phyloP scores from a whole-genome alignment of 2,329 filamentous ascomycete genomes.

The Camillea tinctor region DNA sequence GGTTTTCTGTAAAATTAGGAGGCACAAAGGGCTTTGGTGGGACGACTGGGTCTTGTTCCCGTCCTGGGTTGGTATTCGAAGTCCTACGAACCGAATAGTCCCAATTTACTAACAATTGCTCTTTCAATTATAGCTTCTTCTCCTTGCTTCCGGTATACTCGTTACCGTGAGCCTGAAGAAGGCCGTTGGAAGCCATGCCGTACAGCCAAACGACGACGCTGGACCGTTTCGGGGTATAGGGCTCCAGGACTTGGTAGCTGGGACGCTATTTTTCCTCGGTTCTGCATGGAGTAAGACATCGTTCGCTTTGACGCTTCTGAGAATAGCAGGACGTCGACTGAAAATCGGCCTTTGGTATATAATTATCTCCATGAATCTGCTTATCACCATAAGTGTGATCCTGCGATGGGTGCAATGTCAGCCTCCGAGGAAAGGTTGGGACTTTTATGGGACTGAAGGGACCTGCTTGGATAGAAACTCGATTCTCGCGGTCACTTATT shows the following conservation, averaged over 20 bases:
- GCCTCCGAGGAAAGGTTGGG: conserved; percentile 13
- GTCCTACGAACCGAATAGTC: background rate
- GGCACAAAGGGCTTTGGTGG: conserved; percentile 7
- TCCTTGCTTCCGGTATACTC: conserved; percentile 20
- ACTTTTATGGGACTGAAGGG: conserved; percentile 5
- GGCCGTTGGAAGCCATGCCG: conserved; percentile 13
- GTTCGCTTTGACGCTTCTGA: conserved; percentile 36
- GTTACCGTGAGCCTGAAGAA: conserved; percentile 14
- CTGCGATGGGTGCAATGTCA: conserved; percentile 22
- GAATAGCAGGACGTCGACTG: conserved; percentile 28
- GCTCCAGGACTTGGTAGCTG: conserved; percentile 23
- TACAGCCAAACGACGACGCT: conserved; percentile 16
- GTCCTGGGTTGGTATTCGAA: conserved; percentile 11
- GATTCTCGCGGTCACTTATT: conserved; percentile 20
- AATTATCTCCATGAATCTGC: conserved; percentile 31
- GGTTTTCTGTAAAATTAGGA: conserved; percentile 12
- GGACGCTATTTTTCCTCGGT: conserved; percentile 32
- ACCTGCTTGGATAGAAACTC: conserved; percentile 16
- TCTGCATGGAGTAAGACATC: conserved; percentile 40
- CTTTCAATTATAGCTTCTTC: conserved; percentile 16
- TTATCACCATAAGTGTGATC: conserved; percentile 23
- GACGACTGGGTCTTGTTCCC: conserved; percentile 12
- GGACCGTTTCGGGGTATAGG: conserved; percentile 13
- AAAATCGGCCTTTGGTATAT: conserved; percentile 32
- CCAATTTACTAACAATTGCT: background rate